These are phyloP conservation scores for Wickerhamiella spandovensis DNA, from an alignment of 805 yeast genomes.

Conservation along the genomic window DNA sequence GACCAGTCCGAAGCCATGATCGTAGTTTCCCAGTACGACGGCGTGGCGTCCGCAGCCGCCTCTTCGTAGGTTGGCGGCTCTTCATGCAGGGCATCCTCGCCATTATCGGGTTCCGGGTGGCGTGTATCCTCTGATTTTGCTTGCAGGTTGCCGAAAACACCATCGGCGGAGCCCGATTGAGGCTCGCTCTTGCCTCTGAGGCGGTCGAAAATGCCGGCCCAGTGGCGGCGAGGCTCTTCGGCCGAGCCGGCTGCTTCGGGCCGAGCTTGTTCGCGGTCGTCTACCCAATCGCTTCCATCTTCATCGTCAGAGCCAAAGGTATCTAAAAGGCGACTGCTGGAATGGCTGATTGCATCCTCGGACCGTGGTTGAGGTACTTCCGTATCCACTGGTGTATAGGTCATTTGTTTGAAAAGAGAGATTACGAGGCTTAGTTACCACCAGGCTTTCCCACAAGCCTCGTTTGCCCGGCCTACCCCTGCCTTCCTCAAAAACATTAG, in stretches of 20 bases:
- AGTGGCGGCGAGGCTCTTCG: background rate
- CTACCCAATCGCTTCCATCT: constrained; percentile 8
- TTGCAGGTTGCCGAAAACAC: constrained; percentile 81
- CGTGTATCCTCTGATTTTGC: constrained; percentile 65
- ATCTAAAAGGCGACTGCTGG: constrained; percentile 11
- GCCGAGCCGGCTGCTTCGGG: background rate
- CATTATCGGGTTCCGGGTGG: constrained; percentile 14
- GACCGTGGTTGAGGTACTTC: background rate
- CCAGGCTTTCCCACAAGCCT: no score
- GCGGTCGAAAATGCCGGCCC: background rate
- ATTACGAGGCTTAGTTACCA: background rate
- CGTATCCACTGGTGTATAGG: background rate
- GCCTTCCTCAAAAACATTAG: no score
- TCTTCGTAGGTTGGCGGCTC: constrained; percentile 83
- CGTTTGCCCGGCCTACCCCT: no score
- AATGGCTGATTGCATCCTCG: background rate
- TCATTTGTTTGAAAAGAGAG: background rate
- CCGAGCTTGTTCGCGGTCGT: constrained; percentile 5
- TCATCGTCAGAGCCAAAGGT: constrained; percentile 16
- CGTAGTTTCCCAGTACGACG: constrained; percentile 93
- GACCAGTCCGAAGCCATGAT: constrained; percentile 59
- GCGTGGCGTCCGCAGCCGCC: constrained; percentile 86
- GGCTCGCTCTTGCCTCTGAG: background rate
- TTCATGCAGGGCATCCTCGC: constrained; percentile 31
- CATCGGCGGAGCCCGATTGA: constrained; percentile 39